A percentile compares a stretch with the other conserved stretches of the same genome.
Conservation (phyloP, 768 basidiomycete species). For the Tephrocybe sp. region DNA sequence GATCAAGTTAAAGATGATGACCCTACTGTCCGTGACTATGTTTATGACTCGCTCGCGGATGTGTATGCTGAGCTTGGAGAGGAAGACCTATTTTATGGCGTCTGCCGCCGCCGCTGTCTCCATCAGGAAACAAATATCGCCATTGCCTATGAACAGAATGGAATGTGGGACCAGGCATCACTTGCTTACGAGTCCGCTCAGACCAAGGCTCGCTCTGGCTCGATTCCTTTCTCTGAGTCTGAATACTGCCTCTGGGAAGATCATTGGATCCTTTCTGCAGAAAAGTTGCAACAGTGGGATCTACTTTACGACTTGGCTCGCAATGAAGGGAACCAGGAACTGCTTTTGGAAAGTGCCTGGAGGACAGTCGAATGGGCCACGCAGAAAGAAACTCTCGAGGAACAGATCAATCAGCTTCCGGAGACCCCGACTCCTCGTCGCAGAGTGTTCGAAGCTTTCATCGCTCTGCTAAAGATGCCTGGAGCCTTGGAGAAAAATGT, state of each 20-base stretch:
- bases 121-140: conserved; percentile 88
- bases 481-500: conserved; percentile 78
- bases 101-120: conserved; percentile 90
- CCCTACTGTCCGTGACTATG: conserved; percentile 72
- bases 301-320: conserved; percentile 88
- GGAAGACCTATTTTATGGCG: conserved; percentile 95
- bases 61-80: conserved; percentile 95
- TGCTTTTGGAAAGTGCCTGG: conserved; percentile 96
- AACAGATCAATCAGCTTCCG: conserved; percentile 74
- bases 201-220: conserved; percentile 75
- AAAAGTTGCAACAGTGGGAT: conserved; percentile 99
- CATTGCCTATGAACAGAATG: conserved; percentile 91
- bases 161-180: conserved; percentile 94
- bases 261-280: conserved; percentile 94
- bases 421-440: conserved; percentile 94
- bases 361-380: conserved; percentile 90
- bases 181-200: conserved; percentile 89
- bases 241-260: conserved; percentile 99
- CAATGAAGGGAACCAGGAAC: conserved; percentile 86
- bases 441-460: conserved; percentile 95
- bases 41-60: conserved; percentile 90
- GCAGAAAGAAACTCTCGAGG: conserved; percentile 74
- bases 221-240: conserved; percentile 87
- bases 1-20: conserved; percentile 83
- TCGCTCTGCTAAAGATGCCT: conserved; percentile 84